Percentiles rank a stretch among this genome's conserved stretches.
Evolutionary conservation across 192 early-diverging fungal species (phyloP).

Genomic region (Podila minutissima): DNA sequence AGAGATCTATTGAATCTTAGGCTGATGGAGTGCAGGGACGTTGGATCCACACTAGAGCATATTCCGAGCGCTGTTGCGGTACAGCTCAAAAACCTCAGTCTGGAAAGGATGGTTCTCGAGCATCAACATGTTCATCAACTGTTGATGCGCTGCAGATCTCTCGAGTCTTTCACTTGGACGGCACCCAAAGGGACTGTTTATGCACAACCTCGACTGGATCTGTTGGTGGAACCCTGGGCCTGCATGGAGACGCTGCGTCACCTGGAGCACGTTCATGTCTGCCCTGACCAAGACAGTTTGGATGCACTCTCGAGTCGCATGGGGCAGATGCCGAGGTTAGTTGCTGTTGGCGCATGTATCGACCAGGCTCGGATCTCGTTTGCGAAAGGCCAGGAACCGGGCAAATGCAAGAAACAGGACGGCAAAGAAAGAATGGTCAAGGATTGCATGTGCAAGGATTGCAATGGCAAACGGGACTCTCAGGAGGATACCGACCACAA

Average conservation of each 20-base stretch:
- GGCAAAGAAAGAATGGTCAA: not conserved
- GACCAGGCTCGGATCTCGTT: constrained; percentile 2
- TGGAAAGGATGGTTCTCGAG: not conserved
- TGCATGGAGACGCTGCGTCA: constrained; percentile 20
- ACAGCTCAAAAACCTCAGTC: not conserved
- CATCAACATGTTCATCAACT: constrained; percentile 14
- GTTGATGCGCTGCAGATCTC: not conserved
- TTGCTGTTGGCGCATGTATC: constrained; percentile 3
- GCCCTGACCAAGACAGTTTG: not conserved
- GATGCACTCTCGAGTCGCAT: constrained; percentile 11
- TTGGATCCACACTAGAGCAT: not conserved
- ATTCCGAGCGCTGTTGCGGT: constrained; percentile 5
- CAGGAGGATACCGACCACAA: too few relatives aligned
- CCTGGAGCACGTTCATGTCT: constrained; percentile 6
- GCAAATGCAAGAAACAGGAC: not conserved
- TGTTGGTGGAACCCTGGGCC: constrained; percentile 26
- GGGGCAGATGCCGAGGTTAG: constrained; percentile 11
- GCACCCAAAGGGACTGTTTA: not conserved
- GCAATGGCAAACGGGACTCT: too few relatives aligned
- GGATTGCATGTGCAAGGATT: too few relatives aligned
- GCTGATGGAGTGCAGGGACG: not conserved
- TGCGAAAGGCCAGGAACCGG: not conserved
- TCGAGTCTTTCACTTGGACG: constrained; percentile 12
- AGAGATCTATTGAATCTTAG: not conserved
- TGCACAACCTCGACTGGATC: not conserved